Conservation (phyloP, 805 yeast species). For the Sugiyamaella smithiae region DNA sequence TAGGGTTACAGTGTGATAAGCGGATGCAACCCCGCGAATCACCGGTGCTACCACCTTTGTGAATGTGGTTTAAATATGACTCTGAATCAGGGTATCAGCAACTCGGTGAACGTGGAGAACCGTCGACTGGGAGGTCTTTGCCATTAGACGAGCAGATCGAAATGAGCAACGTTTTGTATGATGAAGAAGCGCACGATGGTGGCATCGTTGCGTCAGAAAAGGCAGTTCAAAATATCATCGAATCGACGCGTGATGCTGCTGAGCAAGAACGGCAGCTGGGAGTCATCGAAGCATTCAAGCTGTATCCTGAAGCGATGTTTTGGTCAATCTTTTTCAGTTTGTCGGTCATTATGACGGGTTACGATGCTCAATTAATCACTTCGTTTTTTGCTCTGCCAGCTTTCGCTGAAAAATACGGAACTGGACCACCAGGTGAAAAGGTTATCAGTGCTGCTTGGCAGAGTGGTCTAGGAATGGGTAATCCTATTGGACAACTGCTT, state of each 20-base stretch:
- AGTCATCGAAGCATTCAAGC: conserved; percentile 37
- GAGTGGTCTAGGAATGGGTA: conserved; percentile 29
- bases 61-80: too few species aligned
- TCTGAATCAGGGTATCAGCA: too few species aligned
- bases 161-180: background rate
- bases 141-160: too few species aligned
- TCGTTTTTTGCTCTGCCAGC: conserved; percentile 48
- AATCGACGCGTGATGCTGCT: conserved; percentile 21
- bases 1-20: too few species aligned
- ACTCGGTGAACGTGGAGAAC: too few species aligned
- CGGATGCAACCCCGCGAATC: too few species aligned
- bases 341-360: conserved; percentile 50
- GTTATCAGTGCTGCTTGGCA: conserved; percentile 31
- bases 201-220: conserved; percentile 7
- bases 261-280: conserved; percentile 32
- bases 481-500: conserved; percentile 42
- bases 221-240: conserved; percentile 18
- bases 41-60: too few species aligned
- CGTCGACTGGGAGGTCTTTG: too few species aligned
- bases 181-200: background rate
- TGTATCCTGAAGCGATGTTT: conserved; percentile 45
- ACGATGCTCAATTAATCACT: conserved; percentile 42
- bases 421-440: conserved; percentile 23
- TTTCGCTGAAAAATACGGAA: conserved; percentile 44
- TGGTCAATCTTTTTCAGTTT: conserved; percentile 48